Evolutionary conservation across 225 moss, liverwort and hornwort species (phyloP).

Genomic region (Anthoceros angustus): DNA sequence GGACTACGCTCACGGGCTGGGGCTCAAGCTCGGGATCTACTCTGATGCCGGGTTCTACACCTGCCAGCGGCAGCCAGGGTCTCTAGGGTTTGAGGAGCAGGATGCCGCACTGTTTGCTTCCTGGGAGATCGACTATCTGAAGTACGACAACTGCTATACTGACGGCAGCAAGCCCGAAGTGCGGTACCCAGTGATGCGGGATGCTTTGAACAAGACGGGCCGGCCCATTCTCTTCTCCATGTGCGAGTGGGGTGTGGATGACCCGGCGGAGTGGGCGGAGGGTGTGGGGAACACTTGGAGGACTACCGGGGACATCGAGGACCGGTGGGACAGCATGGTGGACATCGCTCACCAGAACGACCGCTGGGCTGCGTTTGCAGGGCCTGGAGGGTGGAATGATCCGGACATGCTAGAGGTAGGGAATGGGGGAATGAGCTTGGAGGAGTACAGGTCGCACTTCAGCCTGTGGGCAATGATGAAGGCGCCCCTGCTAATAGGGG

Average conservation of each 20-base stretch:
- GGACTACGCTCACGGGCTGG: conserved; percentile 62
- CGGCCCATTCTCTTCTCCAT: conserved; percentile 44
- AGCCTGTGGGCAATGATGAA: conserved; percentile 91
- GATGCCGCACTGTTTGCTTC: conserved; percentile 50
- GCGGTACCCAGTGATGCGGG: conserved; percentile 54
- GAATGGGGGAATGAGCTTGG: conserved; percentile 74
- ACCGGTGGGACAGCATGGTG: conserved; percentile 48
- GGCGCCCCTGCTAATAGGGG: conserved; percentile 89
- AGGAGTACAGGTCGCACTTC: conserved; percentile 77
- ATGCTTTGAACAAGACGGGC: conserved; percentile 53
- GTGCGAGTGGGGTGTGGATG: conserved; percentile 55
- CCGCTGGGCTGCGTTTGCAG: conserved; percentile 36
- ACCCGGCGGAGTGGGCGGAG: conserved; percentile 29
- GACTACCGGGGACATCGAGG: conserved; percentile 42
- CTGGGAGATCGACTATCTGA: conserved; percentile 64
- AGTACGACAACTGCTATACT: conserved; percentile 49
- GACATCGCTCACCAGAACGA: conserved; percentile 37
- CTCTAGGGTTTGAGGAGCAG: conserved; percentile 35
- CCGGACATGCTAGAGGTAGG: conserved; percentile 99
- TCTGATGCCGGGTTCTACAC: conserved; percentile 90
- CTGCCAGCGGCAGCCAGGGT: conserved; percentile 62
- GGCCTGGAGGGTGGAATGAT: conserved; percentile 63
- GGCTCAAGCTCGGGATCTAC: conserved; percentile 86
- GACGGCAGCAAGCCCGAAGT: conserved; percentile 37
- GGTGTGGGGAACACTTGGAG: conserved; percentile 46